Evolutionary conservation across 2,329 filamentous ascomycete species (phyloP).

Genomic region (Colletotrichum karsti): DNA sequence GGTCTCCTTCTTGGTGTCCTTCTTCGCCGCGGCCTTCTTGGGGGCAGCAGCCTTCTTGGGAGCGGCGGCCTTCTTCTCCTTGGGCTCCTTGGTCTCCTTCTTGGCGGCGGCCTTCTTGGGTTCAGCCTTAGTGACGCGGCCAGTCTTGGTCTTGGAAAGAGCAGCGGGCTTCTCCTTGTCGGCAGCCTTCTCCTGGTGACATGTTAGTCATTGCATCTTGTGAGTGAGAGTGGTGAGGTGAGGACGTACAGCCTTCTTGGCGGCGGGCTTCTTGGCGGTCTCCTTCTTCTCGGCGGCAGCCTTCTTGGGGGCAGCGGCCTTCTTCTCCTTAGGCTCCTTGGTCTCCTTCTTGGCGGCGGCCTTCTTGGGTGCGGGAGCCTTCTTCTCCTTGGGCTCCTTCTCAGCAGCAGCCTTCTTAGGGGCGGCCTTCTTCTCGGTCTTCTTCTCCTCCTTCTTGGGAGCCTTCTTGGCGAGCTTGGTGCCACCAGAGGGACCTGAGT

Average conservation of each 20-base stretch:
- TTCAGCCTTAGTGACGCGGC: constrained; percentile 79
- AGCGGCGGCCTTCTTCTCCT: constrained; percentile 56
- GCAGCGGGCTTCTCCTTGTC: constrained; percentile 75
- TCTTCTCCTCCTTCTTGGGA: constrained; percentile 48
- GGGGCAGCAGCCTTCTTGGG: constrained; percentile 53
- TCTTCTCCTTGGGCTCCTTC: constrained; percentile 72
- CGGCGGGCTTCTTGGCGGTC: constrained; percentile 42
- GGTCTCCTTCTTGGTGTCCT: constrained; percentile 40
- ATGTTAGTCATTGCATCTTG: neutral
- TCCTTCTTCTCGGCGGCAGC: constrained; percentile 41
- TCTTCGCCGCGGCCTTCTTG: constrained; percentile 55
- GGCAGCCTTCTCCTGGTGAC: constrained; percentile 54
- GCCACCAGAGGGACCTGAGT: constrained; percentile 79
- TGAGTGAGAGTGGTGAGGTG: constrained; percentile 42
- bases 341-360: constrained; percentile 53
- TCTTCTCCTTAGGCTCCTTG: constrained; percentile 55
- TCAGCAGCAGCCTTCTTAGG: constrained; percentile 59
- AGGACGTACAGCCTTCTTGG: constrained; percentile 38
- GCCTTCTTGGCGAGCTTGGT: constrained; percentile 85
- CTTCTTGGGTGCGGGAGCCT: constrained; percentile 55
- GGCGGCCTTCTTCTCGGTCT: constrained; percentile 39
- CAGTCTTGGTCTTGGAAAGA: constrained; percentile 85
- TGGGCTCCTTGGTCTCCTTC: constrained; percentile 52
- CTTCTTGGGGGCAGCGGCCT: constrained; percentile 55
- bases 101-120: constrained; percentile 55